Evolutionary conservation across 2,329 filamentous ascomycete genomes (phyloP), one percentile per base, ranked within the genome.

Genomic region (Ophiosphaerella korrae): DNA sequence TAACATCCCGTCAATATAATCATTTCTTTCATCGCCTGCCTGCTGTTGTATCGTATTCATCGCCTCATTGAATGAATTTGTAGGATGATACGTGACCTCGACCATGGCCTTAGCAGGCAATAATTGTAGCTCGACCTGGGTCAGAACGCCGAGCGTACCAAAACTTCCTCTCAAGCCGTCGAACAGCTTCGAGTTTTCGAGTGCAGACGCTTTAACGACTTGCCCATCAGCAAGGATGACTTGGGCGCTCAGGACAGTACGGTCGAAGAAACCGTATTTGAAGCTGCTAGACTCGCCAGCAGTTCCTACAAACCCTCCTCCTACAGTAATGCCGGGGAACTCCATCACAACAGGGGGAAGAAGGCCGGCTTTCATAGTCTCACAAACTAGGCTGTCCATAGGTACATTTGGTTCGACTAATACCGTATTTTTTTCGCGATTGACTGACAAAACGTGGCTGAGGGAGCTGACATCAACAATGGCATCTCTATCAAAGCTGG

Each of bases 311-410:
- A 87, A 89, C 0, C 84, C 85, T 1, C 87, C 86, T 11, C 86
- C 87, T 0, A 82, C 83, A 0, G 87, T 89, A 58, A 89, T 89
- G 0, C 84, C 84, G 0, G 86, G 86, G 45, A 89, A 88, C 59
- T 89, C 87, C 83, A 88, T 88, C 2, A 89, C 85, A 0, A 89
- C 85, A 0, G 81, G 82, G 1, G 81, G 86, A 0, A 89, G 71
- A 0, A 89, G 74, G 0, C 81, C 81, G 29, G 81, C 61, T 9
- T 74, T 70, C 37, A 84, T 64, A 0, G 84, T 85, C 2, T 79
- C 82, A 39, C 80, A 77, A 0, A 88, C 80, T 4, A 89, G 79
- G 0, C 66, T 68, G 55, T 88, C 85, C 85, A 89, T 88, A 1
- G 85, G 77, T 5, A 88, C 86, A 58, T 88, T 89, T 2, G 87